Evolutionary conservation across 257 asterid genomes (phyloP).

Genomic region (Coffea canephora): DNA sequence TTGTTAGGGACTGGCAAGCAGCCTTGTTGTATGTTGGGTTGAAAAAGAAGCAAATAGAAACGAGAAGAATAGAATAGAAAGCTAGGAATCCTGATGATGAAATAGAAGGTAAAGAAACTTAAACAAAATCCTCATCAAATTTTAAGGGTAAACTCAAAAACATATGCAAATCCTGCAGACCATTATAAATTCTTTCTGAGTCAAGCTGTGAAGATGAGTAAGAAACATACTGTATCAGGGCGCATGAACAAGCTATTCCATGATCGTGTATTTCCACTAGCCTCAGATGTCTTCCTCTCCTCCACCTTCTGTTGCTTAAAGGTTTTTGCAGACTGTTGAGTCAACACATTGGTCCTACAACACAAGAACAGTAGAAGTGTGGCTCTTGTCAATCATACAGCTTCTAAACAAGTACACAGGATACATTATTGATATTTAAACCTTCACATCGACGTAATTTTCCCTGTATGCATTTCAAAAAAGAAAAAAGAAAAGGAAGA

Average conservation of each 20-base stretch:
- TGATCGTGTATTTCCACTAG: constrained; percentile 77
- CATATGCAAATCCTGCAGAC: neutral
- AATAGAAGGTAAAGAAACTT: neutral
- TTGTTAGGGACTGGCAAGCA: neutral
- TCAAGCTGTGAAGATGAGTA: neutral
- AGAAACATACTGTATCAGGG: constrained; percentile 74
- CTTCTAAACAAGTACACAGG: neutral
- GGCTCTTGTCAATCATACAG: neutral
- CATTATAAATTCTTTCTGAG: neutral
- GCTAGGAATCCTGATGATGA: too few relatives aligned
- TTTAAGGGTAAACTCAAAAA: neutral
- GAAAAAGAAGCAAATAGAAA: too few relatives aligned
- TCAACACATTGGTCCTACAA: constrained; percentile 39
- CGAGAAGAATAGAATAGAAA: too few relatives aligned
- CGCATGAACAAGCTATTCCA: constrained; percentile 93
- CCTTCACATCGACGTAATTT: neutral
- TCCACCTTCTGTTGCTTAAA: constrained; percentile 67
- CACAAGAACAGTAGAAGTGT: constrained; percentile 5
- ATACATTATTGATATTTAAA: too few relatives aligned
- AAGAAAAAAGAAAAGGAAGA: neutral
- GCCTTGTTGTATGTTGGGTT: neutral
- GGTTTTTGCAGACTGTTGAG: constrained; percentile 49
- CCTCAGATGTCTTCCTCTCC: constrained; percentile 82
- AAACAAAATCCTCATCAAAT: neutral
- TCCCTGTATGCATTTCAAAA: neutral